These are phyloP conservation scores for Thraustochytrium striatum DNA, from an alignment of 352 stramenopile genomes.

Conservation along the genomic window DNA sequence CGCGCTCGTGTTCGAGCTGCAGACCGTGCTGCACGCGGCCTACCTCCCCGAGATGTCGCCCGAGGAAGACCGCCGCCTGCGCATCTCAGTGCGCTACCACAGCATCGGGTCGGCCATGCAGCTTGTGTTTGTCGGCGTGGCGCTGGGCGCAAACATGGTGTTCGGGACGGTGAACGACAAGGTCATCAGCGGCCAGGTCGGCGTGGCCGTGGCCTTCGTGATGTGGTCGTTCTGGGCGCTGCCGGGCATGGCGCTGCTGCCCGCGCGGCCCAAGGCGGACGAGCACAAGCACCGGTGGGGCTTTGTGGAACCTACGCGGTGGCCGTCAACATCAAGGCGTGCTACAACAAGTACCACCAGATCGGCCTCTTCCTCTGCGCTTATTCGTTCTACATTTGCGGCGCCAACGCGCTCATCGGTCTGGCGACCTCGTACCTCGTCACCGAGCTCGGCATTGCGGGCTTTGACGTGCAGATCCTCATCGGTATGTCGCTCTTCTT, in stretches of 20 bases:
- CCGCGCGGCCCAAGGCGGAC: conserved; percentile 1
- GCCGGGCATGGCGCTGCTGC: conserved; percentile 14
- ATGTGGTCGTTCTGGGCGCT: background rate
- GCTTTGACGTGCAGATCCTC: conserved; percentile 10
- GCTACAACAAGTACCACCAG: conserved; percentile 14
- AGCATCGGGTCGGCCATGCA: background rate
- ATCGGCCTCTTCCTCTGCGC: conserved; percentile 32
- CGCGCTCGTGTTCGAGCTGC: background rate
- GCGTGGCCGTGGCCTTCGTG: background rate
- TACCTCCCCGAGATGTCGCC: conserved; percentile 19
- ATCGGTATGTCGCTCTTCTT: background rate
- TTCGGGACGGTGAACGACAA: background rate
- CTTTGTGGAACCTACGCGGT: background rate
- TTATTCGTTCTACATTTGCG: background rate
- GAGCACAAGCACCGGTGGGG: background rate
- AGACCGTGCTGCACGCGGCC: background rate
- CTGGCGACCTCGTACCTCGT: background rate
- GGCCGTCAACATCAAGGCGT: background rate
- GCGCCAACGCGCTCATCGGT: background rate
- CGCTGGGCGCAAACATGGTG: background rate
- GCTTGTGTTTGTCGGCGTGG: background rate
- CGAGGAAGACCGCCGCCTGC: conserved; percentile 1
- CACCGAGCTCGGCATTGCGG: background rate
- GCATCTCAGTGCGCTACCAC: background rate
- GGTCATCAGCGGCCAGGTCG: background rate